Percentiles rank a stretch among this genome's conserved stretches.
Evolutionary conservation across 2,329 filamentous ascomycete species (phyloP).

Genomic region (Corniculantispora saksenae): DNA sequence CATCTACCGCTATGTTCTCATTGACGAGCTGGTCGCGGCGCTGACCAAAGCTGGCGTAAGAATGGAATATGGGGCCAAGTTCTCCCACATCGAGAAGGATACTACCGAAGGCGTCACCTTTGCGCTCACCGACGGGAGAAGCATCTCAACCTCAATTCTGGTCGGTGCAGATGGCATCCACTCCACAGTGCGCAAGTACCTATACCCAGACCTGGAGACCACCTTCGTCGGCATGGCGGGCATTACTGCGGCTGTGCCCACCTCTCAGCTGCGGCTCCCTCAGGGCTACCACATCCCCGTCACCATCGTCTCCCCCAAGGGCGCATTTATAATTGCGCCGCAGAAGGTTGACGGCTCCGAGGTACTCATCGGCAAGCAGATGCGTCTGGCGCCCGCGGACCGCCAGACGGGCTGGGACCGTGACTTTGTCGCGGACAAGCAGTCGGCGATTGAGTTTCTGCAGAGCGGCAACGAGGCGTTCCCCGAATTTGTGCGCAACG

Average conservation of each 20-base stretch:
- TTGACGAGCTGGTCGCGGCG: constrained; percentile 48
- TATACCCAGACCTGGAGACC: constrained; percentile 50
- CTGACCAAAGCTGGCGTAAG: constrained; percentile 41
- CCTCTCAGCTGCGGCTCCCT: constrained; percentile 37
- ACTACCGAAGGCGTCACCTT: constrained; percentile 43
- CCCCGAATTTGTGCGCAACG: constrained; percentile 37
- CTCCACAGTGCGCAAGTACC: constrained; percentile 52
- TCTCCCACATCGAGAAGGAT: constrained; percentile 44
- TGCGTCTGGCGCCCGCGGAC: constrained; percentile 35
- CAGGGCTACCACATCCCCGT: constrained; percentile 42
- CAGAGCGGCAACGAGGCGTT: constrained; percentile 36
- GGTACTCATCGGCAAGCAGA: constrained; percentile 49
- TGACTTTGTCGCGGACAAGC: constrained; percentile 40
- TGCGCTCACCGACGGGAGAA: constrained; percentile 48
- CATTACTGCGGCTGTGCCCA: constrained; percentile 38
- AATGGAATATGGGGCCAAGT: constrained; percentile 50
- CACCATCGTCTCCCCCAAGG: constrained; percentile 43
- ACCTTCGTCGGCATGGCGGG: constrained; percentile 51
- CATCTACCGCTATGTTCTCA: constrained; percentile 54
- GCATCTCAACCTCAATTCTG: constrained; percentile 43
- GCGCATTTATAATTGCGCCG: constrained; percentile 53
- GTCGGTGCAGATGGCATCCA: constrained; percentile 63
- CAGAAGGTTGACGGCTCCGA: constrained; percentile 51
- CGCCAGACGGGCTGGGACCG: constrained; percentile 43
- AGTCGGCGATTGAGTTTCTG: constrained; percentile 35